Base-by-base conservation (phyloP, 352 stramenopile species). In the Phytophthora foliorum region DNA sequence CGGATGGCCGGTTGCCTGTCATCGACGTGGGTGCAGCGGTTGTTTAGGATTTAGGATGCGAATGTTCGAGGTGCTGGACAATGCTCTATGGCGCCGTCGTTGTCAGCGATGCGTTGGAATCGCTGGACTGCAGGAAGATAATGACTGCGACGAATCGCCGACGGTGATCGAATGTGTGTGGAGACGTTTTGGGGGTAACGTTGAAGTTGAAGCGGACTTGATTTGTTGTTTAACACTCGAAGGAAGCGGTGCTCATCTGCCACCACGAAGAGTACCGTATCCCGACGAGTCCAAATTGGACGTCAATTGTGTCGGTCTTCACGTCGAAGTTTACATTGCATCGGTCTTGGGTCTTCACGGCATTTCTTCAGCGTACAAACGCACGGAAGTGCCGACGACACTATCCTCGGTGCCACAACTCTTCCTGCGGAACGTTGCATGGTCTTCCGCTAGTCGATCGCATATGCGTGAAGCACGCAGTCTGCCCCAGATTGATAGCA, bases 161-260 rank as follows among this genome's bases (percentile, higher is more conserved):
- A n/a, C n/a, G 17, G 52, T 44, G 29, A 67, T 57, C 58, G 48
- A 59, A 41, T 54, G n/a, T 24, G 38, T 24, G 36, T 60, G 59
- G 55, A 54, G 42, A 25, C 16, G 17, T 48, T 59, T 29, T 25
- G 17, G 45, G 17, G 6, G 11, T 27, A 46, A 53, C 21, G 48
- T 67, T 60, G 49, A 67, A 59, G 49, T 54, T 67, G 59, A 66
- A 66, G 57, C n/a, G 21, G 1, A 39, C 57, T 57, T 67, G 48
- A 59, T 57, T n/a, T 65, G 58, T 48, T 48, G 41, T 59, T 66
- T 46, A 59, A 53, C 34, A 46, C 34, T 56, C 45, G 57, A 52
- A 25, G 39, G 48, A 60, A 38, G 32, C 32, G 32, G 14, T 39
- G 32, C 32, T 39, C 32, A 16, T 39, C 32, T 6, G 11, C 14